Conservation (phyloP, 2,329 filamentous ascomycete genomes). For the Lachnum nothofagi region DNA sequence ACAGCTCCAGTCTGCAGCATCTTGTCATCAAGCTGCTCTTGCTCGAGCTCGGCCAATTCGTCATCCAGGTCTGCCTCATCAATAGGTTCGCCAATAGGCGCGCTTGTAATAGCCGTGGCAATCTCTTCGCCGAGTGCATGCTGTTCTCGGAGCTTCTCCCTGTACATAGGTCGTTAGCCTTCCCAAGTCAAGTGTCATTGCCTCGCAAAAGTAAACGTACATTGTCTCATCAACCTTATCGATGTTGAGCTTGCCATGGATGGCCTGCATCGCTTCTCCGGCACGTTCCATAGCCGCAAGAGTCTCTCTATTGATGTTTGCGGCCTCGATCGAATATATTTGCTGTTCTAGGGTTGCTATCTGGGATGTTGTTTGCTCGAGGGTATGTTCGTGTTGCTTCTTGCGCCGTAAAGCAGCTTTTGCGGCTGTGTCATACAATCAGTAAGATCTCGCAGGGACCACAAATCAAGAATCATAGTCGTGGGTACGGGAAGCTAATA, state of each 20-base stretch:
- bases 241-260: constrained; percentile 83
- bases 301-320: constrained; percentile 98
- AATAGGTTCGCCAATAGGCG: constrained; percentile 60
- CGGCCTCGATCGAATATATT: constrained; percentile 93
- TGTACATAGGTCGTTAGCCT: constrained; percentile 40
- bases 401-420: constrained; percentile 87
- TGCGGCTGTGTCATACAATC: constrained; percentile 56
- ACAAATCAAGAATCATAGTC: neutral
- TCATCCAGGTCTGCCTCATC: constrained; percentile 84
- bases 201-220: constrained; percentile 49
- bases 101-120: constrained; percentile 72
- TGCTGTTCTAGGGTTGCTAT: constrained; percentile 91
- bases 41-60: constrained; percentile 80
- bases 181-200: constrained; percentile 8
- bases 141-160: constrained; percentile 87
- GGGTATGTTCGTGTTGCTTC: constrained; percentile 86
- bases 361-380: constrained; percentile 85
- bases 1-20: constrained; percentile 87
- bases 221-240: constrained; percentile 95
- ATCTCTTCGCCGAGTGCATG: constrained; percentile 93
- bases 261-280: constrained; percentile 83
- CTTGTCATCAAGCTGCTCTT: constrained; percentile 86
- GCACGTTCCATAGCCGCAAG: constrained; percentile 90
- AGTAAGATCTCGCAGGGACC: constrained; percentile 2
- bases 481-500: neutral